Evolutionary conservation across 2,329 filamentous ascomycete species (phyloP).

Genomic region (Laburnicola sp.): DNA sequence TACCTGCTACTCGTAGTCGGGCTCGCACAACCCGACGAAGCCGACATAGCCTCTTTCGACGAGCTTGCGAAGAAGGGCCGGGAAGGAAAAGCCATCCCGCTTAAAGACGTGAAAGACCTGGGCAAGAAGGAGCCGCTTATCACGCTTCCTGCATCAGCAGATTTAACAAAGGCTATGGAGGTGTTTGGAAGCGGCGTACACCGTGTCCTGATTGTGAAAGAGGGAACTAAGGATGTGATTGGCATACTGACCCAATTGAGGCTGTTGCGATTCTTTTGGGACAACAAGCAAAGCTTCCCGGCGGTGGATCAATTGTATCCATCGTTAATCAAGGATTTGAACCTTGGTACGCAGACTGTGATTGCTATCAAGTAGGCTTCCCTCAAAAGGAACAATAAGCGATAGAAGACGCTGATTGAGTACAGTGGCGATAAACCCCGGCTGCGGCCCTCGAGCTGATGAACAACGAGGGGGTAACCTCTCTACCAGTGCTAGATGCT

Average conservation of each 20-base stretch:
- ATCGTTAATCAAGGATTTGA: conserved; percentile 72
- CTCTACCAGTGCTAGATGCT: conserved; percentile 87
- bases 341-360: conserved; percentile 78
- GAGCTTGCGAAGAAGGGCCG: conserved; percentile 75
- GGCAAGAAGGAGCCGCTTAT: conserved; percentile 71
- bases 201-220: conserved; percentile 74
- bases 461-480: conserved; percentile 89
- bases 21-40: conserved; percentile 74
- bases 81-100: conserved; percentile 71
- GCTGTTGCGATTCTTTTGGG: conserved; percentile 91
- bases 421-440: conserved; percentile 76
- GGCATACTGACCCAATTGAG: conserved; percentile 86
- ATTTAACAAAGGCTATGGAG: conserved; percentile 80
- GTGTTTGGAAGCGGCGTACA: conserved; percentile 89
- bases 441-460: conserved; percentile 85
- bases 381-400: neutral
- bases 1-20: conserved; percentile 93
- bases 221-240: conserved; percentile 69
- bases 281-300: conserved; percentile 85
- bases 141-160: conserved; percentile 71
- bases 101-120: conserved; percentile 65
- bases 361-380: conserved; percentile 83
- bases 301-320: conserved; percentile 82
- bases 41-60: conserved; percentile 69
- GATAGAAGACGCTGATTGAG: conserved; percentile 26